These are phyloP conservation scores for Rhizopogon vesiculosus DNA, from an alignment of 768 basidiomycete species.

Conservation along the genomic window DNA sequence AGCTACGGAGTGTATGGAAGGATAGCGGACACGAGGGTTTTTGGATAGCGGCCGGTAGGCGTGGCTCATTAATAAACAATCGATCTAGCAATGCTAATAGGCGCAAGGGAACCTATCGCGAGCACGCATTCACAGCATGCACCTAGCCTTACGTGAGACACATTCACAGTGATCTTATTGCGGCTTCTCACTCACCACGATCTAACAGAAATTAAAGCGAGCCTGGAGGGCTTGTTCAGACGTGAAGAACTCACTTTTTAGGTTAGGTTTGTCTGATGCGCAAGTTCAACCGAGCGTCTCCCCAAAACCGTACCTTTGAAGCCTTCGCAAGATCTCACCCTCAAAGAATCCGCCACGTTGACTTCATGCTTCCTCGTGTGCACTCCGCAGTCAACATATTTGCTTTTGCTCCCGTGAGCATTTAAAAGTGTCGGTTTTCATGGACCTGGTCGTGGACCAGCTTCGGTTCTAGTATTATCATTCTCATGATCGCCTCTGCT, in stretches of 20 bases:
- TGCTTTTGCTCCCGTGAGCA: no score
- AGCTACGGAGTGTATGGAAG: conserved; percentile 41
- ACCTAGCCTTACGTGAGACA: conserved; percentile 24
- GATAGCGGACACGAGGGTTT: conserved; percentile 31
- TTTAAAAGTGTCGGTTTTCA: neutral
- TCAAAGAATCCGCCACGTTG: neutral
- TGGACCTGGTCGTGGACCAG: neutral
- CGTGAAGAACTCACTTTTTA: conserved; percentile 9
- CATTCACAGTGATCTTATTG: neutral
- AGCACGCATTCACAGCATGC: conserved; percentile 23
- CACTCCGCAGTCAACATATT: neutral
- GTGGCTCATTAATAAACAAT: neutral
- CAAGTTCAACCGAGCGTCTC: neutral
- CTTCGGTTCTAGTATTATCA: neutral
- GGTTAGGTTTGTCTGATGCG: neutral
- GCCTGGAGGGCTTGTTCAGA: conserved; percentile 18
- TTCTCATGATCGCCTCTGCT: neutral
- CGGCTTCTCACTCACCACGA: neutral
- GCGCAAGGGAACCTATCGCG: conserved; percentile 15
- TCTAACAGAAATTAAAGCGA: conserved; percentile 24
- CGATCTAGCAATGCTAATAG: neutral
- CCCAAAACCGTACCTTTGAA: neutral
- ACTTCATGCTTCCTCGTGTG: neutral
- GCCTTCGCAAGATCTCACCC: neutral
- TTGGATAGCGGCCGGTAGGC: conserved; percentile 23